phyloP scores from a whole-genome alignment of 176 grass and related monocot genomes.

The Dactylis glomerata region DNA sequence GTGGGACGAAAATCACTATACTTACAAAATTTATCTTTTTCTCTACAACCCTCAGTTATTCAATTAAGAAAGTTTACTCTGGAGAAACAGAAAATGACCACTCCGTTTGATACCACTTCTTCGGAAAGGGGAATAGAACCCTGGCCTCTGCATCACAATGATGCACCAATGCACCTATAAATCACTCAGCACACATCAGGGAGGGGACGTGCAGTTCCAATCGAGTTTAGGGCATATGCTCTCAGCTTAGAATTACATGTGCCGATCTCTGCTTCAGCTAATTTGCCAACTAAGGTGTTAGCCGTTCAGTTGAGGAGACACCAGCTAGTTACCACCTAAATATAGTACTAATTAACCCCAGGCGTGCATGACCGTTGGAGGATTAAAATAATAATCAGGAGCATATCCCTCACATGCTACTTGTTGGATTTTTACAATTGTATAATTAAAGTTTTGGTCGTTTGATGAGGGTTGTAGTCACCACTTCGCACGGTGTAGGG shows the following conservation, averaged over 20 bases:
- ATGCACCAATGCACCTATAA: not conserved
- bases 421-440: not conserved
- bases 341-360: not conserved
- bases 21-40: not conserved
- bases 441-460: not conserved
- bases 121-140: no score
- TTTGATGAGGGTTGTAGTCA: not conserved
- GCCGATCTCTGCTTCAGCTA: not conserved
- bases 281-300: not conserved
- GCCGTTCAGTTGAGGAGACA: not conserved
- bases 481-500: not conserved
- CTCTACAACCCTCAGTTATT: not conserved
- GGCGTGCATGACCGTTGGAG: conserved; percentile 1
- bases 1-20: not conserved
- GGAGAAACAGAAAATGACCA: not conserved
- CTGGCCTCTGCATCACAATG: no score
- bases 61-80: no score
- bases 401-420: not conserved
- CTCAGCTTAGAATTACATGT: not conserved
- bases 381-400: not conserved
- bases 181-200: not conserved
- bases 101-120: not conserved
- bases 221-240: not conserved
- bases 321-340: not conserved
- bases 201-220: not conserved